Conservation (phyloP, 768 basidiomycete species). For the Hemileccinum rubropunctum region DNA sequence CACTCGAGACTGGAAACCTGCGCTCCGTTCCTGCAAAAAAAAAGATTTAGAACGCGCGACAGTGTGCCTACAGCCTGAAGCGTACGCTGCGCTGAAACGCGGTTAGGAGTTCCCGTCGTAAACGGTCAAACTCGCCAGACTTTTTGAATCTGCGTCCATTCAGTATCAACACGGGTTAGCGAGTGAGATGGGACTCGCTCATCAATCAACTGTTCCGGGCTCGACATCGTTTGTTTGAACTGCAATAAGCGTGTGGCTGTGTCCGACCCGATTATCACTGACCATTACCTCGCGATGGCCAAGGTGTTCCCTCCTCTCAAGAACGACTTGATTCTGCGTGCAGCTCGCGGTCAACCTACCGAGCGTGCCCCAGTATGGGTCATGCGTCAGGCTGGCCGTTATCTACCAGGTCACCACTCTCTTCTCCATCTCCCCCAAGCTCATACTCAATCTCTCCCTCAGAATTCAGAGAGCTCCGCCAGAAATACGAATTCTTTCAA, state of each 20-base stretch:
- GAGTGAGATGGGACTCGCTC: slow-evolving; percentile 43
- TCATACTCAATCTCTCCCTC: slow-evolving; percentile 1
- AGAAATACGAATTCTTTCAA: slow-evolving; percentile 90
- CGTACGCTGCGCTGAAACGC: slow-evolving; percentile 61
- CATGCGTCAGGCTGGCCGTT: slow-evolving; percentile 95
- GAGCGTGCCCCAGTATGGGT: slow-evolving; percentile 97
- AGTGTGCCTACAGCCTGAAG: no score
- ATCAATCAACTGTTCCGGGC: slow-evolving; percentile 60
- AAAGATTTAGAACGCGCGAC: neutral
- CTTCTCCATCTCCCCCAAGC: neutral
- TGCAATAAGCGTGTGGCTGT: slow-evolving; percentile 11
- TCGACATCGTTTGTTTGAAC: slow-evolving; percentile 35
- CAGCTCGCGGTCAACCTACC: slow-evolving; percentile 83
- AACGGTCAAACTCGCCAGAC: slow-evolving; percentile 73
- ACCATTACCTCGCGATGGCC: slow-evolving; percentile 40
- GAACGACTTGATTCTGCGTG: slow-evolving; percentile 88
- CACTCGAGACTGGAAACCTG: slow-evolving; percentile 54
- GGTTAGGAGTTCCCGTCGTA: slow-evolving; percentile 61
- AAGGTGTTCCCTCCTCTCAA: slow-evolving; percentile 65
- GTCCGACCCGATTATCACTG: neutral
- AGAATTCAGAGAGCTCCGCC: slow-evolving; percentile 91
- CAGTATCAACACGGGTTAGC: neutral
- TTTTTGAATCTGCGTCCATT: slow-evolving; percentile 63
- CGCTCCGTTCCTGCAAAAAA: slow-evolving; percentile 29
- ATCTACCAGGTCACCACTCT: slow-evolving; percentile 73